Evolutionary conservation across 2,329 filamentous ascomycete genomes (phyloP).

Genomic region (Epichloe coenophiala): DNA sequence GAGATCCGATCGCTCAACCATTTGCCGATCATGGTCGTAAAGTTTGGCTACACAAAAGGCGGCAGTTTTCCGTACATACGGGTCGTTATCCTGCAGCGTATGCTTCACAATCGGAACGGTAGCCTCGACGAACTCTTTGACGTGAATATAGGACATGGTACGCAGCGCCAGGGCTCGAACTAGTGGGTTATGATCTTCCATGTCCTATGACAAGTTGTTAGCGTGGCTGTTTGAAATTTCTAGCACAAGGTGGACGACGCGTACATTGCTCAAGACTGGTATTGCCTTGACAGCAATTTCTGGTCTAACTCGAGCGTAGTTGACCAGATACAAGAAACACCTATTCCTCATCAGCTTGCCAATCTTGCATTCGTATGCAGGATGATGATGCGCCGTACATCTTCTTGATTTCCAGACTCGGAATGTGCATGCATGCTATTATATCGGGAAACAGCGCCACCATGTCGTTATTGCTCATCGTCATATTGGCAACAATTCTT

Average conservation of each 20-base stretch:
- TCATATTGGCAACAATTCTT: constrained; percentile 99
- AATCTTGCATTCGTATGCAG: not conserved
- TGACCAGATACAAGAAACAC: constrained; percentile 96
- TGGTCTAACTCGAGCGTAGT: constrained; percentile 88
- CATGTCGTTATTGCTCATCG: constrained; percentile 99
- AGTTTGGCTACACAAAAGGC: constrained; percentile 94
- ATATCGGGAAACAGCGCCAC: constrained; percentile 92
- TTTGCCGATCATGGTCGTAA: constrained; percentile 85
- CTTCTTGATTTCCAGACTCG: constrained; percentile 96
- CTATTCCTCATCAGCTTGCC: constrained; percentile 29
- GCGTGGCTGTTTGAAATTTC: not conserved
- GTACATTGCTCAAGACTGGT: constrained; percentile 68
- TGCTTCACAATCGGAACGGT: constrained; percentile 74
- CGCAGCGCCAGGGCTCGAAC: constrained; percentile 84
- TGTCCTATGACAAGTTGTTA: constrained; percentile 45
- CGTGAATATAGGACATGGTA: constrained; percentile 95
- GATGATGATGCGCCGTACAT: constrained; percentile 46
- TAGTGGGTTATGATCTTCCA: constrained; percentile 84
- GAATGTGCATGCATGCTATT: constrained; percentile 88
- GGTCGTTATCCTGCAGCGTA: constrained; percentile 73
- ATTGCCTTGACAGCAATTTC: constrained; percentile 90
- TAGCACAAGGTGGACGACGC: constrained; percentile 9
- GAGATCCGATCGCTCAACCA: constrained; percentile 82
- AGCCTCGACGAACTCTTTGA: constrained; percentile 86
- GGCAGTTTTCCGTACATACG: constrained; percentile 94